Evolutionary conservation across 2,329 filamentous ascomycete genomes (phyloP), one percentile per base, ranked within the genome.

Genomic region (Hypocreales sp.): DNA sequence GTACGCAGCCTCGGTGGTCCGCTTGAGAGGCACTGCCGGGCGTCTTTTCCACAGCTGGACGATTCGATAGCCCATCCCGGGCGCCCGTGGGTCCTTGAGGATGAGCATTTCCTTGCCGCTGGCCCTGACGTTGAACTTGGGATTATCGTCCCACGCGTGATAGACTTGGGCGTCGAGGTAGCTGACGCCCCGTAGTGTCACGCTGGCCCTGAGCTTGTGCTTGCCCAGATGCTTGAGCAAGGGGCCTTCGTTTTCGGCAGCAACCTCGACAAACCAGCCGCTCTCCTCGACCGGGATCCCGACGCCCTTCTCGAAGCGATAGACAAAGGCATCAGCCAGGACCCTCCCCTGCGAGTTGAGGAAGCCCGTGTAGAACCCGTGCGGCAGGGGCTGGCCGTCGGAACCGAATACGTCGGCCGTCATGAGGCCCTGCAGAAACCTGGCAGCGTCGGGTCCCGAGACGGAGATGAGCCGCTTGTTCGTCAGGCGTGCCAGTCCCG

Each of bases 261-360:
- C 86, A 9, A 86, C 79, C 46, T 98, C 90, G 33, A 98, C 64
- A 32, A 93, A 53, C 60, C 79, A 60, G 10, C 44, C 48, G 11
- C 48, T 42, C 13, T 41, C 43, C n/a, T 40, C 40, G 5, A 28
- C 35, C 16, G 40, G 32, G 11, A 38, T 29, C 9, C 40, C 42
- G 5, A 38, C 38, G 25, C 33, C 42, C 28, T 37, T 40, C 24
- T 53, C 44, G 36, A 69, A 56, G 0, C 74, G 77, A 59, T 93
- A 94, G 25, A 98, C 63, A 51, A 95, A 92, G 28, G 84, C 79
- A 55, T 98, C 90, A 56, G 87, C 71, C 23, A 94, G 59, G 8
- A 98, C 67, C 31, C 86, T 71, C 22, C 90, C 90, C 33, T 72
- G 71, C 7, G 87, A 82, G 39, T 79, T 92, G 22, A 98, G 62